These are phyloP conservation scores for Pichia manshurica DNA, from an alignment of 805 yeast species.

Conservation along the genomic window DNA sequence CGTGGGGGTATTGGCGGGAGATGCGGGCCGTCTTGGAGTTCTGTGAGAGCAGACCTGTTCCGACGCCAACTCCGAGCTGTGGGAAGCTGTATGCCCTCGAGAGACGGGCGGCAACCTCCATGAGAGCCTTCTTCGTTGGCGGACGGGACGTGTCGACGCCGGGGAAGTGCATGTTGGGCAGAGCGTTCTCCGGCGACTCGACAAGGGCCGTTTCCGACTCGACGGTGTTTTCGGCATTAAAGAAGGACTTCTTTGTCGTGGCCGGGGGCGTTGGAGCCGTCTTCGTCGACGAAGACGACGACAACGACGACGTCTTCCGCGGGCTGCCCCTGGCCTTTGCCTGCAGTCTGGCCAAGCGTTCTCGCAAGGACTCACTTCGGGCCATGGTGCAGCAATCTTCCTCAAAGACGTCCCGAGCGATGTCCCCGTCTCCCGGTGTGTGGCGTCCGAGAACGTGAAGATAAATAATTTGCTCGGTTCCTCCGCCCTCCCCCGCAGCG, in stretches of 20 bases:
- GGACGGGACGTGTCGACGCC: not conserved
- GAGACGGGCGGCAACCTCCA: not conserved
- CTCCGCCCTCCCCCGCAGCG: no score
- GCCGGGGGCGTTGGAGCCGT: not conserved
- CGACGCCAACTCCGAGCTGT: not conserved
- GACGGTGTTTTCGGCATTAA: not conserved
- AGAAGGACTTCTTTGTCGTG: conserved; percentile 3
- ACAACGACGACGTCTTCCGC: not conserved
- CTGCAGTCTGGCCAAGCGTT: conserved; percentile 5
- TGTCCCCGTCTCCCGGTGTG: no score
- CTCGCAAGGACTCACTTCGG: not conserved
- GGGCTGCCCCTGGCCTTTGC: conserved; percentile 1
- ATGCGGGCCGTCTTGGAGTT: conserved; percentile 9
- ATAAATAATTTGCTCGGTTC: no score
- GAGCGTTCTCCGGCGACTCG: not conserved
- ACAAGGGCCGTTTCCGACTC: not conserved
- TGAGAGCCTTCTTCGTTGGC: not conserved
- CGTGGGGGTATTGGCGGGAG: conserved; percentile 7
- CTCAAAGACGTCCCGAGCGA: no score
- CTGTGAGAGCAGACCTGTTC: conserved; percentile 1
- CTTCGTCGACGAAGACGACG: not conserved
- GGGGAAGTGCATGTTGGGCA: conserved; percentile 4
- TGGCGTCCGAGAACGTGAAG: no score
- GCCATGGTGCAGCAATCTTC: no score
- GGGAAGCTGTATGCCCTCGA: conserved; percentile 4